A percentile compares a stretch with the other conserved stretches of the same genome.
Conservation (phyloP, 805 yeast species). For the Metschnikowia vanudenii region DNA sequence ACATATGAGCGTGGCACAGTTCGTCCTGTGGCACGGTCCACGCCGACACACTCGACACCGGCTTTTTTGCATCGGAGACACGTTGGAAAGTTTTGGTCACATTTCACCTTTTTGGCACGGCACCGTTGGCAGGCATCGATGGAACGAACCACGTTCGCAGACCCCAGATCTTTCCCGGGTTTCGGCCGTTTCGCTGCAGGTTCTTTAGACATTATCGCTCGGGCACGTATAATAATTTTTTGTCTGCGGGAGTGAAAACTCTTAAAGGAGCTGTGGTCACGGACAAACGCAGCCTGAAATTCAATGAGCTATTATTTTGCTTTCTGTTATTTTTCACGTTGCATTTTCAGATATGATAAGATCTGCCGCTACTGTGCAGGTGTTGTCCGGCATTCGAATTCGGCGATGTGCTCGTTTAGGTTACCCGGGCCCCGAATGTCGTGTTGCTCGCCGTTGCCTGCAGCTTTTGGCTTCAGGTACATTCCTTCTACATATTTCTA, state of each 20-base stretch:
- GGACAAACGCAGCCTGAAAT: too few species aligned
- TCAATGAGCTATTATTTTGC: not conserved
- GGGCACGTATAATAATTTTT: not conserved
- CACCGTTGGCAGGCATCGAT: constrained; percentile 88
- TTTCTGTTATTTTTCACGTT: not conserved
- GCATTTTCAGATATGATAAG: constrained; percentile 5
- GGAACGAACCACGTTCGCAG: constrained; percentile 48
- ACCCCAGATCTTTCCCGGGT: not conserved
- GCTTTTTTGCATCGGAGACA: constrained; percentile 64
- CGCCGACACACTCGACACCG: constrained; percentile 71
- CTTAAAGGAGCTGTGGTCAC: too few species aligned
- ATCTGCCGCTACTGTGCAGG: constrained; percentile 8
- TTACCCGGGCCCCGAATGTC: too few species aligned
- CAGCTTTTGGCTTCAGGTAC: not conserved
- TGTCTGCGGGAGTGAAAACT: not conserved
- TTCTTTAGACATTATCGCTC: not conserved
- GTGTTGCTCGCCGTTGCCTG: not conserved
- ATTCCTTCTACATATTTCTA: too few species aligned
- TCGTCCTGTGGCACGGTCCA: constrained; percentile 87
- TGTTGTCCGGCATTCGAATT: not conserved
- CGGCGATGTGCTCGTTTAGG: too few species aligned
- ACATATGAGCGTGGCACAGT: constrained; percentile 81
- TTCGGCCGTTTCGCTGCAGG: constrained; percentile 1
- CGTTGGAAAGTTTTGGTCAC: constrained; percentile 67
- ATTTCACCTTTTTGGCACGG: constrained; percentile 60